A percentile compares a stretch with the other conserved stretches of the same genome.
Conservation (phyloP, 2,329 filamentous ascomycete genomes). For the Aspergillus sp. region DNA sequence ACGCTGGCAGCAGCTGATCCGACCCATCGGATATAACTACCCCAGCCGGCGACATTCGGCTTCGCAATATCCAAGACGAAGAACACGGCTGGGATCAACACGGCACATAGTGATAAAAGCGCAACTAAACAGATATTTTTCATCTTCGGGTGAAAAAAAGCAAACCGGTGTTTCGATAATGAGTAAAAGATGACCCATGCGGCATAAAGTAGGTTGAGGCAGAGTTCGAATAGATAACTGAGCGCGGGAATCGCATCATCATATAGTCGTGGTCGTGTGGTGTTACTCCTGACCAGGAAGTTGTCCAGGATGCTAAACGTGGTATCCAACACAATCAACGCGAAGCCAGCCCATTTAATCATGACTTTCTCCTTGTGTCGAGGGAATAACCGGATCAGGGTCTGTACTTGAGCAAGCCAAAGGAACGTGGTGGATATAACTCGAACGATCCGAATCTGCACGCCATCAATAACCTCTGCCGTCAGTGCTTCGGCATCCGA, state of each 20-base stretch:
- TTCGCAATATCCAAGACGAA: conserved; percentile 86
- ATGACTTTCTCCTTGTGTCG: conserved; percentile 95
- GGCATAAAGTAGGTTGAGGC: conserved; percentile 78
- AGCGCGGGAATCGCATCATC: conserved; percentile 84
- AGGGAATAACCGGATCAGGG: conserved; percentile 87
- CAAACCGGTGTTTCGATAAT: conserved; percentile 82
- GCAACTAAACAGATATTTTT: conserved; percentile 79
- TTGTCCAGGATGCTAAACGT: conserved; percentile 88
- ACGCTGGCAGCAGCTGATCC: conserved; percentile 87
- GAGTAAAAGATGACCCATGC: conserved; percentile 93
- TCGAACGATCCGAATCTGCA: conserved; percentile 80
- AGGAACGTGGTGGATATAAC: conserved; percentile 93
- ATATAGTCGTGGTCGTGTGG: conserved; percentile 61
- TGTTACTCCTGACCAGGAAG: conserved; percentile 52
- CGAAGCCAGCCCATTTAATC: conserved; percentile 98
- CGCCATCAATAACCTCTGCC: conserved; percentile 68
- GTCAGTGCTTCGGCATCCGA: conserved; percentile 73
- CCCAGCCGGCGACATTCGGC: conserved; percentile 80
- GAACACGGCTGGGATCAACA: conserved; percentile 83
- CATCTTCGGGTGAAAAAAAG: conserved; percentile 86
- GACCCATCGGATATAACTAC: conserved; percentile 94
- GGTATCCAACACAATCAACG: conserved; percentile 80
- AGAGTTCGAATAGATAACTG: conserved; percentile 82
- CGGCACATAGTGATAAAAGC: conserved; percentile 66
- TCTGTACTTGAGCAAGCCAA: conserved; percentile 96